Evolutionary conservation across 352 stramenopile genomes (phyloP).

Genomic region (Phytophthora cryptogea): DNA sequence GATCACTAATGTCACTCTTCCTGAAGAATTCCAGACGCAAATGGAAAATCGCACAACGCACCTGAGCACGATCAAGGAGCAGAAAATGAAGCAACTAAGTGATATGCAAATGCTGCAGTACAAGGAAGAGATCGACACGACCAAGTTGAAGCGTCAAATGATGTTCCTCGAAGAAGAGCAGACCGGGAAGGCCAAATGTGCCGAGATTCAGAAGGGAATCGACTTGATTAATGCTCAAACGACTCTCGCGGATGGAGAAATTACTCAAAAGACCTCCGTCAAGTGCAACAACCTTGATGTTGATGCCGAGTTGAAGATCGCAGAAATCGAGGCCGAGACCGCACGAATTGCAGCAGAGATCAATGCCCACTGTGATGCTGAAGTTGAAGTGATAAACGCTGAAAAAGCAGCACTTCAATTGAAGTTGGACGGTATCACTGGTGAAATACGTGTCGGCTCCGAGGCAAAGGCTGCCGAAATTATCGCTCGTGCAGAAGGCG

Average conservation of each 20-base stretch:
- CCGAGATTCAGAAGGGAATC: constrained; percentile 50
- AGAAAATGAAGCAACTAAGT: constrained; percentile 80
- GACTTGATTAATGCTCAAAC: constrained; percentile 59
- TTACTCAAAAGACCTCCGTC: constrained; percentile 53
- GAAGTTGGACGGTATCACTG: constrained; percentile 41
- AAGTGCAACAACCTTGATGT: constrained; percentile 51
- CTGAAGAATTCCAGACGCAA: constrained; percentile 55
- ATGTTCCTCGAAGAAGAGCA: constrained; percentile 59
- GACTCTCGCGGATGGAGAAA: constrained; percentile 55
- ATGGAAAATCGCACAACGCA: constrained; percentile 73
- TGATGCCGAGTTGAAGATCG: constrained; percentile 47
- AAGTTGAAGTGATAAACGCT: constrained; percentile 48
- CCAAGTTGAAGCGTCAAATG: constrained; percentile 48
- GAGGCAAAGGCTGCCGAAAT: constrained; percentile 51
- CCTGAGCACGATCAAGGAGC: constrained; percentile 65
- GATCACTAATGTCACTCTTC: constrained; percentile 69
- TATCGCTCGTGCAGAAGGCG: constrained; percentile 47
- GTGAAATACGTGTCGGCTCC: constrained; percentile 33
- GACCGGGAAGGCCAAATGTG: constrained; percentile 43
- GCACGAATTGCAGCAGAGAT: constrained; percentile 52
- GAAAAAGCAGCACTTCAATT: constrained; percentile 40
- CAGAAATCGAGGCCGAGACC: constrained; percentile 51
- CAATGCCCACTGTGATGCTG: constrained; percentile 39
- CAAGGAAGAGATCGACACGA: constrained; percentile 49
- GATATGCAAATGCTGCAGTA: constrained; percentile 70